Evolutionary conservation across 2,329 filamentous ascomycete genomes (phyloP).

Genomic region (Pseudopithomyces maydicus): DNA sequence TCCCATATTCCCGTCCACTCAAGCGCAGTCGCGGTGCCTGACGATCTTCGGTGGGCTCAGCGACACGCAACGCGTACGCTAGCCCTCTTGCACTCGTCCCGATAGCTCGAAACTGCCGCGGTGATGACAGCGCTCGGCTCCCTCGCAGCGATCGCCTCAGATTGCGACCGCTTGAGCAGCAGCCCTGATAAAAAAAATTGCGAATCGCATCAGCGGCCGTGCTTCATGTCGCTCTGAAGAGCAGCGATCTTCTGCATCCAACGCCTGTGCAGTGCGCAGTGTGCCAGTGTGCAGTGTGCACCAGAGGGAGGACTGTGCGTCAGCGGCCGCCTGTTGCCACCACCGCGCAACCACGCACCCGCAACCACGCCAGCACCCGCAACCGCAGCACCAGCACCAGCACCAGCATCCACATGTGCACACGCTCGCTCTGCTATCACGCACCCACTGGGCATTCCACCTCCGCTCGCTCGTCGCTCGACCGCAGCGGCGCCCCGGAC

Average conservation of each 20-base stretch:
- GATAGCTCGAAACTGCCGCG: neutral
- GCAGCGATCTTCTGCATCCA: neutral
- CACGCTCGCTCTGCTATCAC: neutral
- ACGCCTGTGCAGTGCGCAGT: constrained; percentile 2
- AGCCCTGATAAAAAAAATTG: neutral
- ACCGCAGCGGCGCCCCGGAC: neutral
- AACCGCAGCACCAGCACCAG: no score
- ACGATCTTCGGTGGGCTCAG: neutral
- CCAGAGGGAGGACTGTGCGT: constrained; percentile 8
- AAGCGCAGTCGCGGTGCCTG: neutral
- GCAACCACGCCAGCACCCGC: no score
- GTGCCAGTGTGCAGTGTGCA: no score
- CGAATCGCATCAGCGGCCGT: neutral
- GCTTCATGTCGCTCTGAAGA: neutral
- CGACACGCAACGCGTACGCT: neutral
- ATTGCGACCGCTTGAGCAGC: neutral
- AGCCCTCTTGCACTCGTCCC: neutral
- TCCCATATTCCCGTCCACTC: neutral
- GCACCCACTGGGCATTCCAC: no score
- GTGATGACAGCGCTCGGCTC: neutral
- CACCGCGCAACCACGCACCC: neutral
- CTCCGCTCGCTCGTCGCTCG: neutral
- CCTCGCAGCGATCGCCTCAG: constrained; percentile 1
- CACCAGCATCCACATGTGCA: neutral
- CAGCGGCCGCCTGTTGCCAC: neutral